A percentile compares a stretch with the other conserved stretches of the same genome.
phyloP scores from a whole-genome alignment of 768 basidiomycete species.

The Cantharellus anzutake region DNA sequence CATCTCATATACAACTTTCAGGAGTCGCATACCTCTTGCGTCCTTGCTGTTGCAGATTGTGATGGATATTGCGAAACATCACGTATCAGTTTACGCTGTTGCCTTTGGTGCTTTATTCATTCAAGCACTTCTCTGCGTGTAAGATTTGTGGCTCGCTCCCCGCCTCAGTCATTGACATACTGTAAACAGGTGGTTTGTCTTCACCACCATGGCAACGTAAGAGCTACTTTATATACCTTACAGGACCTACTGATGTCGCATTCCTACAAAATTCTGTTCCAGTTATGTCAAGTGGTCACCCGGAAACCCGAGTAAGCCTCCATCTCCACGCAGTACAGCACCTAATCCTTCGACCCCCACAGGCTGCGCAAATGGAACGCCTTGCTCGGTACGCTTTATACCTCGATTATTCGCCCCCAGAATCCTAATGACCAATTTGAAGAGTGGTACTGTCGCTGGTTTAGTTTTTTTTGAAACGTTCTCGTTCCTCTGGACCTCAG shows the following conservation, averaged over 20 bases:
- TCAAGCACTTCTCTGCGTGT: slow-evolving; percentile 54
- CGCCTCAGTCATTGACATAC: background rate
- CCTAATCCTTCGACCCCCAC: too few species aligned
- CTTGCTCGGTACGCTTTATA: too few species aligned
- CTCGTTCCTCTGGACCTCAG: slow-evolving; percentile 73
- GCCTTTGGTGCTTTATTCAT: slow-evolving; percentile 50
- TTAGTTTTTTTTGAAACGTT: slow-evolving; percentile 62
- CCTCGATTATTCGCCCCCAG: too few species aligned
- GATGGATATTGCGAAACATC: slow-evolving; percentile 72
- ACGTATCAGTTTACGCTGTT: slow-evolving; percentile 61
- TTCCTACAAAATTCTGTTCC: too few species aligned
- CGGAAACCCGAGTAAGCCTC: too few species aligned
- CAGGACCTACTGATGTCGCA: too few species aligned
- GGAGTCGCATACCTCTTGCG: slow-evolving; percentile 58
- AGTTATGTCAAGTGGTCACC: too few species aligned
- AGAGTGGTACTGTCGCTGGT: slow-evolving; percentile 45
- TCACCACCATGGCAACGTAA: slow-evolving; percentile 57
- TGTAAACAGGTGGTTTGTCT: slow-evolving; percentile 42
- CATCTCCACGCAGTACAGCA: too few species aligned
- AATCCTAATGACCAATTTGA: background rate
- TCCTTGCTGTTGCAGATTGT: slow-evolving; percentile 62
- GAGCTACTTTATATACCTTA: background rate
- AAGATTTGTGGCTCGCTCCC: slow-evolving; percentile 12
- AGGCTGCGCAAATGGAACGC: too few species aligned
- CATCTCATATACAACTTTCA: slow-evolving; percentile 53